Evolutionary conservation across 208 protist genomes (phyloP).

Genomic region (Trypanosoma vivax): DNA sequence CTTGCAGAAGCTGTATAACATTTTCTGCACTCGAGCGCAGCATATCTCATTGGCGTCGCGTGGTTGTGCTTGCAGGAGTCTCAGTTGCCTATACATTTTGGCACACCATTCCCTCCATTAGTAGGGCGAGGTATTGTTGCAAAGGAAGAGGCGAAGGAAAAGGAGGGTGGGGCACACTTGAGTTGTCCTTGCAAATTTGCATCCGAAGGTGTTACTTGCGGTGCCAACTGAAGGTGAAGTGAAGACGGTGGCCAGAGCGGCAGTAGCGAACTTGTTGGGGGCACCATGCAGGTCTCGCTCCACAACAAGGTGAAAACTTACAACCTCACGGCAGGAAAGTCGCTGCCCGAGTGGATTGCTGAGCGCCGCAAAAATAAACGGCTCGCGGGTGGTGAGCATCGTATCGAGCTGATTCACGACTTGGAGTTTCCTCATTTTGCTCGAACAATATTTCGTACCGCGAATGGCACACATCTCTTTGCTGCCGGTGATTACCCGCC

Average conservation of each 20-base stretch:
- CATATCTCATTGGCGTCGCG: too few relatives aligned
- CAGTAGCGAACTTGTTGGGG: not conserved
- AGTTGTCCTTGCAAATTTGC: too few relatives aligned
- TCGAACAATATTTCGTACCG: slow-evolving; percentile 67
- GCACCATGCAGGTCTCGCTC: slow-evolving; percentile 75
- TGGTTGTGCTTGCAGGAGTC: too few relatives aligned
- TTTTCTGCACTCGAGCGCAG: too few relatives aligned
- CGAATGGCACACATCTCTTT: slow-evolving; percentile 82
- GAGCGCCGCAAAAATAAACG: slow-evolving; percentile 68
- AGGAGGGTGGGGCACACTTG: too few relatives aligned
- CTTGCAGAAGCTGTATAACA: too few relatives aligned
- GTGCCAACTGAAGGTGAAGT: not conserved
- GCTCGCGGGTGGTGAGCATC: slow-evolving; percentile 41
- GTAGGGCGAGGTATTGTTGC: too few relatives aligned
- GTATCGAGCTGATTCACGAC: slow-evolving; percentile 85
- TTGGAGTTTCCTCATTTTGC: slow-evolving; percentile 84
- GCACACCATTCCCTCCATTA: too few relatives aligned
- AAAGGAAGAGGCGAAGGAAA: too few relatives aligned
- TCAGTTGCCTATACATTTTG: too few relatives aligned
- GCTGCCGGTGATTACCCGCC: slow-evolving; percentile 84
- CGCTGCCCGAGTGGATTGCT: slow-evolving; percentile 78
- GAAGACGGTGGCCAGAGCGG: not conserved
- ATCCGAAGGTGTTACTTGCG: too few relatives aligned
- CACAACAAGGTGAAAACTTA: slow-evolving; percentile 86
- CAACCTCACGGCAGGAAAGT: slow-evolving; percentile 85